Evolutionary conservation across 2,329 filamentous ascomycete species (phyloP).

Genomic region (Venturia carpophila): DNA sequence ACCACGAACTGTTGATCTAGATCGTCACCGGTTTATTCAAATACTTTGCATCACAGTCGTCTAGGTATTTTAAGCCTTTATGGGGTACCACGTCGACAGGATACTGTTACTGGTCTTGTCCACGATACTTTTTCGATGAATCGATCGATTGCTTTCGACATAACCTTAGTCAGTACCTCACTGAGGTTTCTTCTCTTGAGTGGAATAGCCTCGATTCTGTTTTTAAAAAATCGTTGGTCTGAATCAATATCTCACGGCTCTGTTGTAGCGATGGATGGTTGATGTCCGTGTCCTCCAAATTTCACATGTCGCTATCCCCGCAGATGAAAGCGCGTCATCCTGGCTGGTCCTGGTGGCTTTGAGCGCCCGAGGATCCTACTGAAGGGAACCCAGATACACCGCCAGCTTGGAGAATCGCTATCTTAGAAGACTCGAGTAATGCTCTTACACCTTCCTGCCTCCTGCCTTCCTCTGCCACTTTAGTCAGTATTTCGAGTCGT

Average conservation of each 20-base stretch:
- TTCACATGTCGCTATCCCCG: background rate
- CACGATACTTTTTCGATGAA: no score
- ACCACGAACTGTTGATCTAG: no score
- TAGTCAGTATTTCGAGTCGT: background rate
- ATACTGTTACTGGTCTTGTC: no score
- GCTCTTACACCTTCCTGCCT: background rate
- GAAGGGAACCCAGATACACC: background rate
- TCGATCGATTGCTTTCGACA: no score
- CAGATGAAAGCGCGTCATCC: conserved; percentile 4
- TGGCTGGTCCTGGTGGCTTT: background rate
- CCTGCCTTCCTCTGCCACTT: background rate
- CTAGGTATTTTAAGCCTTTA: no score
- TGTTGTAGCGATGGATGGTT: background rate
- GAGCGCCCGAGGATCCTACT: background rate
- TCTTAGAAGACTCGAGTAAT: background rate
- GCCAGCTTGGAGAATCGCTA: background rate
- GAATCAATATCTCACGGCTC: background rate
- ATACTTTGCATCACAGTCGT: no score
- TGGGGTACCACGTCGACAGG: no score
- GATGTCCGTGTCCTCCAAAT: background rate
- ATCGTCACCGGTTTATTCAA: no score
- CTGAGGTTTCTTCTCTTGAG: background rate
- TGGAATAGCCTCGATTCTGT: background rate
- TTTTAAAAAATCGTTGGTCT: background rate
- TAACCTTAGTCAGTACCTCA: background rate